These are phyloP conservation scores for Rutidosis leptorrhynchoides DNA, from an alignment of 129 eudicot species.

Conservation along the genomic window DNA sequence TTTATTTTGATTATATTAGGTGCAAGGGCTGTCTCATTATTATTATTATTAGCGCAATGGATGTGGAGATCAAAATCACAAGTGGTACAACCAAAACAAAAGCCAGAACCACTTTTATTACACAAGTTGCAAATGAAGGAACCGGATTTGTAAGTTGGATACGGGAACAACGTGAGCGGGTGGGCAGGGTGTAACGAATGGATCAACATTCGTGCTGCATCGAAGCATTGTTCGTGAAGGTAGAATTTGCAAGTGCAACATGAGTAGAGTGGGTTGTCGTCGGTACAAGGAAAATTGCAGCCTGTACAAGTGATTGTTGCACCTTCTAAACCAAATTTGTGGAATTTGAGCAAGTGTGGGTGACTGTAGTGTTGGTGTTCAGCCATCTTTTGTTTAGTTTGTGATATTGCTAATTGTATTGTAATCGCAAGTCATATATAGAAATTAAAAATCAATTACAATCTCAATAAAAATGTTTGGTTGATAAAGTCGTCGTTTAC, in stretches of 20 bases:
- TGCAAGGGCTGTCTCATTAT: background rate
- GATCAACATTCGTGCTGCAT: slow-evolving; percentile 16
- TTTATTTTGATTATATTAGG: slow-evolving; percentile 13
- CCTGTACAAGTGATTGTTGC: slow-evolving; percentile 25
- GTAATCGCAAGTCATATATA: background rate
- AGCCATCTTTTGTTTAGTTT: slow-evolving; percentile 8
- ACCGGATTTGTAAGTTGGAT: slow-evolving; percentile 11
- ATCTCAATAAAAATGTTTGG: background rate
- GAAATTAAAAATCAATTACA: background rate
- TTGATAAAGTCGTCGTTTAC: background rate
- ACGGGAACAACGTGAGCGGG: slow-evolving; percentile 22
- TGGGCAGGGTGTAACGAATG: slow-evolving; percentile 25
- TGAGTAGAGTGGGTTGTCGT: slow-evolving; percentile 13
- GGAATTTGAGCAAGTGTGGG: slow-evolving; percentile 22
- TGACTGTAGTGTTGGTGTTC: slow-evolving; percentile 28
- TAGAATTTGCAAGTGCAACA: slow-evolving; percentile 23
- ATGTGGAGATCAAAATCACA: slow-evolving; percentile 31
- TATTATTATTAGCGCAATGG: slow-evolving; percentile 18
- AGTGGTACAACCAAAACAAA: slow-evolving; percentile 18
- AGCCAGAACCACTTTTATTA: slow-evolving; percentile 5
- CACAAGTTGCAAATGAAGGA: slow-evolving; percentile 15
- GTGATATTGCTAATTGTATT: background rate
- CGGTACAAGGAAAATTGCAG: slow-evolving; percentile 32
- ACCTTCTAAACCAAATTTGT: slow-evolving; percentile 24
- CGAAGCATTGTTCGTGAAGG: slow-evolving; percentile 30